Percentiles rank a stretch among this genome's conserved stretches.
Evolutionary conservation across 148 eudicot genomes (phyloP).

Genomic region (Diospyros lotus): DNA sequence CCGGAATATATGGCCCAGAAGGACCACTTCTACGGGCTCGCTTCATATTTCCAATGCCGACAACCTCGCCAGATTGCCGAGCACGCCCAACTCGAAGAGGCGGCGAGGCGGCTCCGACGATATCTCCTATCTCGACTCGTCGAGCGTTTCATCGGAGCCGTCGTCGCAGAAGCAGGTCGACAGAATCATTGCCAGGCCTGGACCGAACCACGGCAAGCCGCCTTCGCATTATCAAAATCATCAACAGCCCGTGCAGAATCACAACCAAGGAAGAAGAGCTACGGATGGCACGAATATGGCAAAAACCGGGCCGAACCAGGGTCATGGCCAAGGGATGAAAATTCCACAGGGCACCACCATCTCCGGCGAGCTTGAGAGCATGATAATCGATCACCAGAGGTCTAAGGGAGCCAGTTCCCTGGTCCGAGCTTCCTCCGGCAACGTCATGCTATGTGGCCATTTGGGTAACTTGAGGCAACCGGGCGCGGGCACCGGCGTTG

Average conservation of each 20-base stretch:
- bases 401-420: conserved; percentile 38
- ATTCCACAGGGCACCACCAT: conserved; percentile 45
- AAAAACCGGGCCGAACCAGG: conserved; percentile 24
- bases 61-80: conserved; percentile 13
- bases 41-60: conserved; percentile 20
- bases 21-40: conserved; percentile 48
- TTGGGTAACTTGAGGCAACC: conserved; percentile 70
- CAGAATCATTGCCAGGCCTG: conserved; percentile 28
- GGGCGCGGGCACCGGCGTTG: conserved; percentile 22
- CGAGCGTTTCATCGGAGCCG: conserved; percentile 13
- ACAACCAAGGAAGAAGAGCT: conserved; percentile 7
- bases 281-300: neutral
- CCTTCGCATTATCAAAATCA: conserved; percentile 21
- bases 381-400: conserved; percentile 69
- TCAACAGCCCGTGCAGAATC: conserved; percentile 9
- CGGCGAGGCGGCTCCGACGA: conserved; percentile 43
- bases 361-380: conserved; percentile 84
- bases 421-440: conserved; percentile 76
- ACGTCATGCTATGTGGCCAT: conserved; percentile 62
- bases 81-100: conserved; percentile 31
- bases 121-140: conserved; percentile 14
- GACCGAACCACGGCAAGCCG: conserved; percentile 27
- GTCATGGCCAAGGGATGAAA: conserved; percentile 25
- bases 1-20: conserved; percentile 43
- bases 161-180: conserved; percentile 15